Base-by-base conservation (phyloP, 495 filamentous ascomycete genomes). In the Aspergillus hancockii region DNA sequence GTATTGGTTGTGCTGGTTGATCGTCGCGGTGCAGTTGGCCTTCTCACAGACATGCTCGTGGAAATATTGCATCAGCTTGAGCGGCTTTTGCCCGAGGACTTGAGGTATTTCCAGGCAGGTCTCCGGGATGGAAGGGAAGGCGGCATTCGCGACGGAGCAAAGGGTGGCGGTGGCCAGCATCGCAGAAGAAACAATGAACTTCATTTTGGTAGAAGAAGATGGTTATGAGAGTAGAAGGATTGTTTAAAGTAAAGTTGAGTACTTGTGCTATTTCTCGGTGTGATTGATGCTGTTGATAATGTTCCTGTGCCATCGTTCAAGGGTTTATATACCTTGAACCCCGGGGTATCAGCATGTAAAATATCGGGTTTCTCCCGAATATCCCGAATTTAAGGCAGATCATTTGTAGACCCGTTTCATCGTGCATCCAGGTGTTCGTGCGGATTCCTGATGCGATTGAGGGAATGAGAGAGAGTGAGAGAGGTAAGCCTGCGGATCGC, bases 1-100 rank as follows among this genome's bases (percentile, higher is more conserved):
- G 52, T 51, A 61, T 23, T 50, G 8, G 59, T 52, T 56, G 23
- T 56, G 52, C 46, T 61, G 45, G 47, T 61, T 61, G 59, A 61
- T 61, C 31, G 58, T 61, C 52, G 58, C 46, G 18, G 34, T 51
- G 52, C 58, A 61, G 46, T 51, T 52, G 13, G 38, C 38, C 58
- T 61, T 49, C 45, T 61, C 43, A 31, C 58, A 61, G 9, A 61
- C 58, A 16, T 55, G 31, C n/a, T 28, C 50, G 32, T 55, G 31
- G 52, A 61, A 61, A 32, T 61, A 56, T n/a, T 52, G 8, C 7
- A 55, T n/a, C 16, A 61, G 52, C 52, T 55, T 47, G 9, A 50
- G 52, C 36, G 58, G 58, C 52, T 61, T 61, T 43, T 55, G 46
- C 22, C 58, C 58, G 7, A 61, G 16, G 22, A 51, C 52, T 21